phyloP scores from a whole-genome alignment of 495 filamentous ascomycete species.

The Hypoxylon lenormandii region DNA sequence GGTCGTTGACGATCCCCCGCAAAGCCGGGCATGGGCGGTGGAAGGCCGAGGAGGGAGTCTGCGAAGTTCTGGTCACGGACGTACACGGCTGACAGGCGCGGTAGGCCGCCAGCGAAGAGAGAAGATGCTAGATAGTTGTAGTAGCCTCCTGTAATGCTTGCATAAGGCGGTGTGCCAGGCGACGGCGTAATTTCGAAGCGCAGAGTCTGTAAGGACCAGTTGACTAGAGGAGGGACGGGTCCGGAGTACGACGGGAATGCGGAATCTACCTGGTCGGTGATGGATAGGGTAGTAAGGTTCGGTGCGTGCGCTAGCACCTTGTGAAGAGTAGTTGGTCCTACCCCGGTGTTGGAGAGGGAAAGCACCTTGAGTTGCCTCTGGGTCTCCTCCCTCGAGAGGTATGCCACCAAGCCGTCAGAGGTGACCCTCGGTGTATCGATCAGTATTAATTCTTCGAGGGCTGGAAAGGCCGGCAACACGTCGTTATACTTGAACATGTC shows the following conservation, averaged over 20 bases:
- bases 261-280: slow-evolving; percentile 73
- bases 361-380: slow-evolving; percentile 69
- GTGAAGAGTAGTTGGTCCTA: slow-evolving; percentile 72
- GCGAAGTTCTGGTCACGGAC: slow-evolving; percentile 86
- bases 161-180: slow-evolving; percentile 65
- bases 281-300: slow-evolving; percentile 71
- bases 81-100: slow-evolving; percentile 78
- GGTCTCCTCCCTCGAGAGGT: slow-evolving; percentile 65
- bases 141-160: slow-evolving; percentile 74
- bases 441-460: slow-evolving; percentile 75
- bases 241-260: slow-evolving; percentile 69
- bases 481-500: slow-evolving; percentile 73
- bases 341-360: slow-evolving; percentile 74
- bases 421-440: slow-evolving; percentile 76
- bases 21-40: slow-evolving; percentile 68
- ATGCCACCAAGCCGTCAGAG: slow-evolving; percentile 71
- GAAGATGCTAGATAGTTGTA: slow-evolving; percentile 88
- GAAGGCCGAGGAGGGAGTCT: slow-evolving; percentile 73
- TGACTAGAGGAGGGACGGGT: slow-evolving; percentile 72
- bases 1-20: slow-evolving; percentile 55
- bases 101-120: slow-evolving; percentile 78
- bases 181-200: slow-evolving; percentile 84
- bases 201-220: slow-evolving; percentile 72
- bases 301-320: slow-evolving; percentile 72
- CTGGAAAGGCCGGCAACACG: slow-evolving; percentile 74